Evolutionary conservation across 805 yeast genomes (phyloP), one percentile per base, ranked within the genome.

Genomic region (Wilhelminamyces savonicus): DNA sequence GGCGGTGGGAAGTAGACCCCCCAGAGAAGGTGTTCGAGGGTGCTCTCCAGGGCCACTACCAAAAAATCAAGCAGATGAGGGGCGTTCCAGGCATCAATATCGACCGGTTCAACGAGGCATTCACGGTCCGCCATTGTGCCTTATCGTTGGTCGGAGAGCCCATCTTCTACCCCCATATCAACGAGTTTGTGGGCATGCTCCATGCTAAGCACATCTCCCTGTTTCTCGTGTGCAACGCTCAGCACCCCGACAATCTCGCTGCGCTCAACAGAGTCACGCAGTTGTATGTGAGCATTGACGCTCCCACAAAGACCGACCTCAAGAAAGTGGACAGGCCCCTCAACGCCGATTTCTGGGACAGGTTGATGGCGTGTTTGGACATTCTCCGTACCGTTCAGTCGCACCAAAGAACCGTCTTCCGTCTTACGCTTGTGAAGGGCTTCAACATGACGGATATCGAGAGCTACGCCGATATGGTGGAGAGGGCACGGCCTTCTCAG

Each of bases 1-100:
- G 97, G 97, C 67, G 96, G 47, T 87, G 97, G 97, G 90, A 86
- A 47, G 83, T 86, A 10, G 96, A 87, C 54, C 78, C 81, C 13
- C 96, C 97, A 0, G 88, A 84, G 43, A 78, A 66, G 36, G 84
- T 87, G 29, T 52, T 87, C 32, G 75, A 82, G 26, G 95, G 95
- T 17, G 96, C 96, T 0, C 57, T 87, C 26, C 76, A 71, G 40
- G 95, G 95, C 3, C 97, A 87, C 52, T 88, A 88, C 55, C 77
- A 83, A 37, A 87, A 87, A 50, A 88, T 87, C 51, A 88, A 87
- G 55, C 95, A 85, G 58, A 78, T 87, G 88, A 70, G 94, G 50
- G 97, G 97, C 37, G 94, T 88, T 25, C 96, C 97, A 0, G 97
- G 97, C 21, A 85, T 88, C 30, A 82, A 81, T 42, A 80, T 87